Conservation (phyloP, 495 filamentous ascomycete species). For the Ramalina intermedia region DNA sequence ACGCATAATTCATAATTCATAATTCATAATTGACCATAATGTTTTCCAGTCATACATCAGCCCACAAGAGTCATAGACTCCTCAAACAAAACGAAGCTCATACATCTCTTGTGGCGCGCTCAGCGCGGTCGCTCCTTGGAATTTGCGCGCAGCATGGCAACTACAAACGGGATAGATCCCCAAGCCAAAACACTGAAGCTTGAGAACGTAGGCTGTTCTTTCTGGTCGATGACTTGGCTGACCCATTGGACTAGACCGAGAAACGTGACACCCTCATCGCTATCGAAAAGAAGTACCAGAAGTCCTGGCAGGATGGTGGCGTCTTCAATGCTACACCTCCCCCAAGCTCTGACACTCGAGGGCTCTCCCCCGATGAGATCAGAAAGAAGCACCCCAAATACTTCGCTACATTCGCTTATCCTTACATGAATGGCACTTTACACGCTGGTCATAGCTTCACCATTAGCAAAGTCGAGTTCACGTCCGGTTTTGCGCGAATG, state of each 20-base stretch:
- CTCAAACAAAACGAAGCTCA: background rate
- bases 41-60: background rate
- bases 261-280: constrained; percentile 80
- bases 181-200: constrained; percentile 57
- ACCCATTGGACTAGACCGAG: constrained; percentile 48
- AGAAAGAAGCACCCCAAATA: constrained; percentile 77
- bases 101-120: background rate
- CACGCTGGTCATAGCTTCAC: constrained; percentile 90
- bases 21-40: background rate
- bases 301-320: constrained; percentile 60
- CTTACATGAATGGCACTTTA: constrained; percentile 91
- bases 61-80: background rate
- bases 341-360: constrained; percentile 55
- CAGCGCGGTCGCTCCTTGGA: background rate
- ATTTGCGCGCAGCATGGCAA: constrained; percentile 27
- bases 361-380: constrained; percentile 52
- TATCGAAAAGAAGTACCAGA: constrained; percentile 86
- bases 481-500: constrained; percentile 71
- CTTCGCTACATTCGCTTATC: constrained; percentile 87
- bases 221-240: constrained; percentile 11
- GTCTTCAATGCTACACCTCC: constrained; percentile 82
- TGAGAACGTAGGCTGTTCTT: constrained; percentile 43
- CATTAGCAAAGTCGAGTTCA: constrained; percentile 81
- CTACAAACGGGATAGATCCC: constrained; percentile 34
- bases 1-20: background rate